Evolutionary conservation across 2,329 filamentous ascomycete species (phyloP).

Genomic region (Pezicula neosporulosa): DNA sequence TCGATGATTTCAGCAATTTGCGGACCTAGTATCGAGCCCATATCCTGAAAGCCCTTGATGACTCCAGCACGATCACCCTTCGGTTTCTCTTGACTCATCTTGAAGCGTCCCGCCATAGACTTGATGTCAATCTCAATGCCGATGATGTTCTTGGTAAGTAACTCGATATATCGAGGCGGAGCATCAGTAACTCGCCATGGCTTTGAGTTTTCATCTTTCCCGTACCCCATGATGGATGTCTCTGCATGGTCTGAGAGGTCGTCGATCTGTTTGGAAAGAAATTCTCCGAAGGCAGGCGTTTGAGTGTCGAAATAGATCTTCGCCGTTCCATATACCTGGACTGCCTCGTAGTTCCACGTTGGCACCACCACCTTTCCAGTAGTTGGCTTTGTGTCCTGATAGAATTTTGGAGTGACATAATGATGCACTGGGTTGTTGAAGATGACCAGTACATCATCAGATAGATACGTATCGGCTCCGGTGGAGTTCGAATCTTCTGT

Average conservation of each 20-base stretch:
- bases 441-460: conserved; percentile 58
- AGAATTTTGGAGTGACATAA: conserved; percentile 69
- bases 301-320: conserved; percentile 49
- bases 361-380: conserved; percentile 67
- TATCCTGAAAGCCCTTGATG: conserved; percentile 47
- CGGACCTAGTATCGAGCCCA: conserved; percentile 35
- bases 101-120: conserved; percentile 57
- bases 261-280: conserved; percentile 47
- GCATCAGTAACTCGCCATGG: conserved; percentile 58
- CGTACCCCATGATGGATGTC: conserved; percentile 53
- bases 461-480: conserved; percentile 25
- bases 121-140: conserved; percentile 57
- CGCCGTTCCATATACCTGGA: conserved; percentile 58
- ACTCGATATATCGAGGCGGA: conserved; percentile 49
- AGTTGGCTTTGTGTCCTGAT: conserved; percentile 59
- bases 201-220: conserved; percentile 27
- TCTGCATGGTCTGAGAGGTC: conserved; percentile 52
- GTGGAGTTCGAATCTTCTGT: conserved; percentile 6
- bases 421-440: conserved; percentile 58
- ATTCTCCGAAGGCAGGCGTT: conserved; percentile 39
- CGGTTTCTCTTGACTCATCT: conserved; percentile 62
- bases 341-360: conserved; percentile 68
- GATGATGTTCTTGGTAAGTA: conserved; percentile 56
- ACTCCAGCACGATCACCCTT: conserved; percentile 53
- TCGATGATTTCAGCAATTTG: conserved; percentile 31